Base-by-base conservation (phyloP, 768 basidiomycete species). In the Dioszegia hungarica region DNA sequence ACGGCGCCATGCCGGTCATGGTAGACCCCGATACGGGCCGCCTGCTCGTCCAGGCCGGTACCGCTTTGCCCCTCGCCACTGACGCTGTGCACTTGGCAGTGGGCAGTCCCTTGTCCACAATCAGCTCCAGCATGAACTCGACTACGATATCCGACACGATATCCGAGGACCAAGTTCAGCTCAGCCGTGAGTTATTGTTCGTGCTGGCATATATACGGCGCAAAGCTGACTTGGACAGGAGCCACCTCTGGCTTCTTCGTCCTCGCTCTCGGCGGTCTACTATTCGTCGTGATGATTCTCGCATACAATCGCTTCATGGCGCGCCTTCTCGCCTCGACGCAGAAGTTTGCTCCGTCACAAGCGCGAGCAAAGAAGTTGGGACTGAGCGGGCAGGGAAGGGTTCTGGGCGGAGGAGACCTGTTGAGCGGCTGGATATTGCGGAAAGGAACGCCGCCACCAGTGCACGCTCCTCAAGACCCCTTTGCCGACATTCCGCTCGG, bases 221-320 rank as follows among this genome's bases (percentile, higher is more conserved):
- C 19, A 28, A 41, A 40, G 41, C 41, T 36, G 0, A 8, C 34
- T 33, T n/a, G n/a, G 45, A 34, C 52, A 70, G 66, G 41, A n/a
- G 48, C 43, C 8, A 70, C 61, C 52, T 62, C 72, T 1, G 36
- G 51, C 6, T 55, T 64, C 46, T 63, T 72, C 40, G 51, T 67
- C 5, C 59, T 71, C 6, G 63, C 60, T 14, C 61, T 65, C 19
- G 58, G 47, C 1, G 71, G 39, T 2, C 43, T 75, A 0, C 61
- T 68, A 10, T 46, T 61, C 17, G 38, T 73, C 17, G 66, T 60
- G 54, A 61, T 75, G 59, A 37, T 69, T 28, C 38, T 67, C 22
- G 53, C 63, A 1, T 69, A 73, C 51, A 57, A 64, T 39, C 56
- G 70, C 40, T 68, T 75, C 54, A 57, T 75, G 38, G 73, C 69